phyloP scores from a whole-genome alignment of 1,284 basidiomycete genomes.

The Leccinum pachyderme region DNA sequence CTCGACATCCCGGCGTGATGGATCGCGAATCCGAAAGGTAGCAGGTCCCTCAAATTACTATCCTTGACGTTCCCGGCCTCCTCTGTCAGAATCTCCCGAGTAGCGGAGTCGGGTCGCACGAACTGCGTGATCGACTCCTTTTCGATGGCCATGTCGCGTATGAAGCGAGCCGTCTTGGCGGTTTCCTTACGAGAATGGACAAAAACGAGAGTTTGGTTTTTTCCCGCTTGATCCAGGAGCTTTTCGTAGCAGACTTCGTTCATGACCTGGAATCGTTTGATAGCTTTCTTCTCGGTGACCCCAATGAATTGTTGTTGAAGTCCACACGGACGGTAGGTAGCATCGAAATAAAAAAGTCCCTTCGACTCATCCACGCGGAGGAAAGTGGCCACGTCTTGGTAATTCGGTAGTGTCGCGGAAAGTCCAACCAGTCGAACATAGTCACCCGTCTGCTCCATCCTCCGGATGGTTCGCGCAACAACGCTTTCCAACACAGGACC shows the following conservation, averaged over 20 bases:
- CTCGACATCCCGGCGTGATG: constrained; percentile 99
- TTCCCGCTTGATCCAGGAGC: constrained; percentile 89
- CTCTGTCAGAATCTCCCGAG: constrained; percentile 82
- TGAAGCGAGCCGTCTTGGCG: constrained; percentile 93
- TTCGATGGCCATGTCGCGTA: constrained; percentile 94
- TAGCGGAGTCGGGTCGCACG: constrained; percentile 87
- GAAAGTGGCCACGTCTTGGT: constrained; percentile 98
- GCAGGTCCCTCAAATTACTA: constrained; percentile 80
- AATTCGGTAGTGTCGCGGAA: constrained; percentile 97
- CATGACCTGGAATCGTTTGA: constrained; percentile 97
- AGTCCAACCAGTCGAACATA: constrained; percentile 94
- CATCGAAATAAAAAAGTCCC: constrained; percentile 97
- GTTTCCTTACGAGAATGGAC: constrained; percentile 96
- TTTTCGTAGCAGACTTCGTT: constrained; percentile 99
- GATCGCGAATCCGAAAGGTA: constrained; percentile 97
- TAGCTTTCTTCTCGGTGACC: constrained; percentile 99
- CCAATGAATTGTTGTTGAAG: constrained; percentile 98
- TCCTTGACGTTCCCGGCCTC: constrained; percentile 88
- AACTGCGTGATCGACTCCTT: constrained; percentile 96
- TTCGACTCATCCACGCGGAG: constrained; percentile 91
- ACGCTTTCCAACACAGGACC: constrained; percentile 96
- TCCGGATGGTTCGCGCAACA: constrained; percentile 86
- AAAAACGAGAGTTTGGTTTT: constrained; percentile 92
- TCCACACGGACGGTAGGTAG: constrained; percentile 85
- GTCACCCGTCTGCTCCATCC: constrained; percentile 93